These are phyloP conservation scores for Rhizophagus sp. DNA, from an alignment of 192 early-diverging fungal species.

Conservation along the genomic window DNA sequence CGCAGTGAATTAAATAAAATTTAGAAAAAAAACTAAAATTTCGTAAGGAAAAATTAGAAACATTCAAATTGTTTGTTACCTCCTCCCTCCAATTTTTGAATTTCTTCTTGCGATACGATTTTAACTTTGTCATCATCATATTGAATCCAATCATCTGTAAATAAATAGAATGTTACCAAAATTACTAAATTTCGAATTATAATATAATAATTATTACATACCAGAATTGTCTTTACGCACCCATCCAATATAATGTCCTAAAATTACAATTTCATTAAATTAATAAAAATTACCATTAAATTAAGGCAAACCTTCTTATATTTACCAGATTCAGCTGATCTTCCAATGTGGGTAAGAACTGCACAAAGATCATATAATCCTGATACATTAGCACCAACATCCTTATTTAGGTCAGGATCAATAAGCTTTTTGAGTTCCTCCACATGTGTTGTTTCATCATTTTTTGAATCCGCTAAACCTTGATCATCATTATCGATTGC, in stretches of 20 bases:
- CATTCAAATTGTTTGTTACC: constrained; percentile 50
- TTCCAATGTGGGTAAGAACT: constrained; percentile 94
- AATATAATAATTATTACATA: constrained; percentile 35
- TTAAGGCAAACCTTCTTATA: background rate
- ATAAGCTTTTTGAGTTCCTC: constrained; percentile 51
- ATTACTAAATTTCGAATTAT: background rate
- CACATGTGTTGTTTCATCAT: constrained; percentile 32
- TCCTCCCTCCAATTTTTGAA: constrained; percentile 88
- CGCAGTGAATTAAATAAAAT: background rate
- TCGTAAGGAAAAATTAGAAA: background rate
- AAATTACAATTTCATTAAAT: background rate
- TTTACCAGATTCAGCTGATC: constrained; percentile 87
- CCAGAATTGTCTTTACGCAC: constrained; percentile 69
- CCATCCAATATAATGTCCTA: constrained; percentile 92
- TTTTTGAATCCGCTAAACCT: constrained; percentile 23
- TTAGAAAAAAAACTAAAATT: background rate
- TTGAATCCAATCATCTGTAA: constrained; percentile 73
- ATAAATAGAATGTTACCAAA: background rate
- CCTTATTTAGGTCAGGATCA: constrained; percentile 70
- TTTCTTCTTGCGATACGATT: constrained; percentile 80
- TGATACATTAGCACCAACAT: constrained; percentile 82
- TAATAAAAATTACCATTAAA: background rate
- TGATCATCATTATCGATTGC: constrained; percentile 1
- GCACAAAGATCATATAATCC: constrained; percentile 93
- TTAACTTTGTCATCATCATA: constrained; percentile 97